Base-by-base conservation (phyloP, 2,329 filamentous ascomycete genomes). In the Coleophoma cylindrospora region DNA sequence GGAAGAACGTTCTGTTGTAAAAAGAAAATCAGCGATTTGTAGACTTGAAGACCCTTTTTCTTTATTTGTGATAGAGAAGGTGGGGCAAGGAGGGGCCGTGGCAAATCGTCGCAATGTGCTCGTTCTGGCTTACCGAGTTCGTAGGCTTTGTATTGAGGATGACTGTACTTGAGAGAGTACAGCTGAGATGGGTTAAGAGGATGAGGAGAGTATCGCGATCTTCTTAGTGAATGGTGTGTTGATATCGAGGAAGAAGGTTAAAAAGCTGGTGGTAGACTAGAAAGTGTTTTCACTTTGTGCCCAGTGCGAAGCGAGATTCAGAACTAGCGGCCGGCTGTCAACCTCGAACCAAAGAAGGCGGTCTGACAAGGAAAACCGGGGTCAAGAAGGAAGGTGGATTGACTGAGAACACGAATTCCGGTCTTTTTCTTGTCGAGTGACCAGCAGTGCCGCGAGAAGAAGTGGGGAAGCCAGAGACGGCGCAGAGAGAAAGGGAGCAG, bases 1-100 rank as follows among this genome's bases (percentile, higher is more conserved):
- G 46, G 48, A 48, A 43, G 49, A 17, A 49, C 13, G 33, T 55
- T 58, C 47, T 58, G 47, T 44, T 47, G 19, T 10, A 19, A 48
- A 17, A 14, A 54, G 17, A 22, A 13, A 40, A 45, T 53, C 49
- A 57, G 53, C 38, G 38, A 43, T 41, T 12, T 22, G 40, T 11
- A 17, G 40, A 41, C 27, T 27, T 27, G 27, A 27, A 27, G 27
- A 27, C 27, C 27, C 27, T 27, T 27, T 27, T 27, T 27, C 27
- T 27, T 27, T 27, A 27, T 27, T 27, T 27, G 27, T 27, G 27
- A 27, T 27, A 27, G 27, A 27, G 27, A 27, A 44, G 41, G 41
- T 44, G 41, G 41, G 41, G 41, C 21, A 44, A 44, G 21, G 41
- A 44, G 41, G 41, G 41, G 41, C 41, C 21, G 14, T 22, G 22